phyloP scores from a whole-genome alignment of 2,329 filamentous ascomycete species.

The Macrophomina pseudophaseolina region DNA sequence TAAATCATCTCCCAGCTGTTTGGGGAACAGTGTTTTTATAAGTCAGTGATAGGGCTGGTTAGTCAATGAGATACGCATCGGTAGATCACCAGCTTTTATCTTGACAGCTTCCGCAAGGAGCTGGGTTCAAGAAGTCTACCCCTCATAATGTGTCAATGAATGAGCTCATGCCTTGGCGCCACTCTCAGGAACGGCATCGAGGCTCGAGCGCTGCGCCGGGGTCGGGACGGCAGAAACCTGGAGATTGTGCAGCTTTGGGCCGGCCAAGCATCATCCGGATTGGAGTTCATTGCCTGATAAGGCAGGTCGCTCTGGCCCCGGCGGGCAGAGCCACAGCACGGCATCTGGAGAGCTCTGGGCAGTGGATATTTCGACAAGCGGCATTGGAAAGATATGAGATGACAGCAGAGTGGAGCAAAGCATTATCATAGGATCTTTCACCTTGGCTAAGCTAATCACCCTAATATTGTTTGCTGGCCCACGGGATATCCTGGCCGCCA shows the following conservation, averaged over 20 bases:
- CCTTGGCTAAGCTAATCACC: neutral
- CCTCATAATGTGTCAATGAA: constrained; percentile 15
- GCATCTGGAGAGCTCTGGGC: neutral
- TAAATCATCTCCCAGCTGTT: neutral
- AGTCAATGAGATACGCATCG: constrained; percentile 27
- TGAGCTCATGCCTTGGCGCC: constrained; percentile 17
- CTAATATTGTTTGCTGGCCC: neutral
- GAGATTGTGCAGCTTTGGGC: constrained; percentile 5
- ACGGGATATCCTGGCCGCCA: neutral
- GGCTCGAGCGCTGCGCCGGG: constrained; percentile 6
- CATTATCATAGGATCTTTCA: neutral
- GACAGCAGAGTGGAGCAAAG: neutral
- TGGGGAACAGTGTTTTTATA: neutral
- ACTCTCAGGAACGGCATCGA: constrained; percentile 10
- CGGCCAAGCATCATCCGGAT: constrained; percentile 11
- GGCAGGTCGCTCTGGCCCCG: constrained; percentile 35
- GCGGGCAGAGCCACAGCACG: neutral
- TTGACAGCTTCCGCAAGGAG: constrained; percentile 26
- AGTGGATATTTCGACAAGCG: neutral
- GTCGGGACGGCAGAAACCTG: neutral
- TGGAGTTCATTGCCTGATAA: constrained; percentile 34
- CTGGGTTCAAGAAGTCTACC: constrained; percentile 4
- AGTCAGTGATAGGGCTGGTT: neutral
- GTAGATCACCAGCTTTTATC: constrained; percentile 27
- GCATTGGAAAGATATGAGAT: neutral